These are phyloP conservation scores for Tolypocladium album DNA, from an alignment of 2,329 filamentous ascomycete species.

Conservation along the genomic window DNA sequence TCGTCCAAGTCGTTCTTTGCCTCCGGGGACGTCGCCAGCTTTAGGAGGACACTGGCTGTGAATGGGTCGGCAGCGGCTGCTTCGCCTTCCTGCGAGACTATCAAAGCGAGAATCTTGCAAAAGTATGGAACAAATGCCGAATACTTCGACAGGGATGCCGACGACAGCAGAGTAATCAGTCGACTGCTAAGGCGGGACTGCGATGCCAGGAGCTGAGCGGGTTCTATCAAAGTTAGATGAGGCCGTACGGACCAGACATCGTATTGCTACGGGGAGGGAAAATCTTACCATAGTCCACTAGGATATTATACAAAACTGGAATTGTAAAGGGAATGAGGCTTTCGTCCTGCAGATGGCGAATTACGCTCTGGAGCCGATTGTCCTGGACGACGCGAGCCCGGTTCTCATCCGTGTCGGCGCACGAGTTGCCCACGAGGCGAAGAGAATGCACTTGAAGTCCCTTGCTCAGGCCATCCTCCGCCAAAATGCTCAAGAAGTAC, in stretches of 20 bases:
- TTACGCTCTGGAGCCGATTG: constrained; percentile 35
- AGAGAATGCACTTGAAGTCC: constrained; percentile 42
- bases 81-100: constrained; percentile 43
- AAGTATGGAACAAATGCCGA: constrained; percentile 37
- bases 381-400: constrained; percentile 42
- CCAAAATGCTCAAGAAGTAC: constrained; percentile 41
- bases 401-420: constrained; percentile 53
- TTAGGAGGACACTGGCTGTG: constrained; percentile 39
- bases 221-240: constrained; percentile 27
- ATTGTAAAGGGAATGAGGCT: constrained; percentile 40
- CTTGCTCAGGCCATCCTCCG: constrained; percentile 23
- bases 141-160: constrained; percentile 29
- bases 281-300: constrained; percentile 49
- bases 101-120: constrained; percentile 45
- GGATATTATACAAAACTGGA: constrained; percentile 51
- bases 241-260: neutral
- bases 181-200: constrained; percentile 36
- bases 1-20: constrained; percentile 38
- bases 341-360: constrained; percentile 35
- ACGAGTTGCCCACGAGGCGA: constrained; percentile 50
- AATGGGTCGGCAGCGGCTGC: constrained; percentile 27
- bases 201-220: constrained; percentile 45
- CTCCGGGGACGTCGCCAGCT: constrained; percentile 30
- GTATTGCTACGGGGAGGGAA: neutral
- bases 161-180: constrained; percentile 38